Conservation (phyloP, 495 filamentous ascomycete genomes). For the Cenococcum geophilum region DNA sequence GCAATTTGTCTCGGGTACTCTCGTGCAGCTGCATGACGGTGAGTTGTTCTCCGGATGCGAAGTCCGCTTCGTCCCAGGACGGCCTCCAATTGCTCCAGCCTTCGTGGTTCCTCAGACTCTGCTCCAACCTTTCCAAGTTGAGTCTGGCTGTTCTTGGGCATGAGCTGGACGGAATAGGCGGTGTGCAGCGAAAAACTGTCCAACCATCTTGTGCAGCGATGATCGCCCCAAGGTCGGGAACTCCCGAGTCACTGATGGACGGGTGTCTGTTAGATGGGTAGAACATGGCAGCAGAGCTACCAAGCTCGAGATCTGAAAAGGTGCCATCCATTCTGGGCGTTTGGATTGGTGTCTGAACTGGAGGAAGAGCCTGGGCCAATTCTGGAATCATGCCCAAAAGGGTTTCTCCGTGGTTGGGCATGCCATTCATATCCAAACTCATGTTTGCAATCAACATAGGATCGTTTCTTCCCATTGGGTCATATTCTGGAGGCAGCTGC, state of each 20-base stretch:
- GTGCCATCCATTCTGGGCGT: slow-evolving; percentile 36
- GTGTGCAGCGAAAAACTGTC: slow-evolving; percentile 54
- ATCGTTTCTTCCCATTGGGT: slow-evolving; percentile 34
- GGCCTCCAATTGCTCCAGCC: slow-evolving; percentile 45
- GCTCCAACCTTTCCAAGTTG: slow-evolving; percentile 53
- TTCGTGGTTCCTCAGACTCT: slow-evolving; percentile 41
- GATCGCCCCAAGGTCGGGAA: slow-evolving; percentile 48
- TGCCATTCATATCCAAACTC: slow-evolving; percentile 40
- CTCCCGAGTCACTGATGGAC: slow-evolving; percentile 35
- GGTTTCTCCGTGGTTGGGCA: slow-evolving; percentile 25
- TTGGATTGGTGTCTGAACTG: slow-evolving; percentile 33
- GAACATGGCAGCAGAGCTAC: slow-evolving; percentile 31
- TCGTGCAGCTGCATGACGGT: slow-evolving; percentile 39
- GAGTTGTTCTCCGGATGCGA: slow-evolving; percentile 45
- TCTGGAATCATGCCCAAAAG: slow-evolving; percentile 36
- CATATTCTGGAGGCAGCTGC: slow-evolving; percentile 34
- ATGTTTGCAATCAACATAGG: slow-evolving; percentile 32
- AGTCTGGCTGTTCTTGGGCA: slow-evolving; percentile 53
- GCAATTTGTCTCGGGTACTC: slow-evolving; percentile 54
- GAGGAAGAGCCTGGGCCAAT: slow-evolving; percentile 25
- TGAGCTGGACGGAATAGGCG: slow-evolving; percentile 43
- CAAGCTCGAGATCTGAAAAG: slow-evolving; percentile 36
- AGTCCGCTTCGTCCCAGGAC: slow-evolving; percentile 44
- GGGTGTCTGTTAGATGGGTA: slow-evolving; percentile 24
- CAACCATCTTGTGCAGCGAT: slow-evolving; percentile 51